A percentile compares a stretch with the other conserved stretches of the same genome.
These are phyloP conservation scores for Naganishia vishniacii DNA, from an alignment of 768 basidiomycete genomes.

Conservation along the genomic window DNA sequence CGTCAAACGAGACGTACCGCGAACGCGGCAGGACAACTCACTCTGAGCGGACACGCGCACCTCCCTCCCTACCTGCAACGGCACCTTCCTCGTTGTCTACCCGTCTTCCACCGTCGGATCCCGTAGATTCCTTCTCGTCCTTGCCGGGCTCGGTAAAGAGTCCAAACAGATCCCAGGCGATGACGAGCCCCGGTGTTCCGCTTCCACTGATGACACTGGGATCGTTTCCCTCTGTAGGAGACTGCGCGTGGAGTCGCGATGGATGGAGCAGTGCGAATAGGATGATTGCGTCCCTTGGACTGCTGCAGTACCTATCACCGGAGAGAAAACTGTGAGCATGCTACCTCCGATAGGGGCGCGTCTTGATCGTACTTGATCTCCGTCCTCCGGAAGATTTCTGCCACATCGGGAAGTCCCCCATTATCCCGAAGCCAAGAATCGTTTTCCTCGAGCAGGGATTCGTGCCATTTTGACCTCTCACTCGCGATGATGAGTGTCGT, in stretches of 20 bases:
- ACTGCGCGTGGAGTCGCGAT: neutral
- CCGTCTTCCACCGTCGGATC: too few relatives aligned
- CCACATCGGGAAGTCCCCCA: neutral
- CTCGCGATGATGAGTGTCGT: slow-evolving; percentile 4
- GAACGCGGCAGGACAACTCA: neutral
- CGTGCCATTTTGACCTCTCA: slow-evolving; percentile 8
- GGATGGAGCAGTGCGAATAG: neutral
- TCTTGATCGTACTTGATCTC: neutral
- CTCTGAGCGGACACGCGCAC: neutral
- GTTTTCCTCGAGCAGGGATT: neutral
- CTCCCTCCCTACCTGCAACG: too few relatives aligned
- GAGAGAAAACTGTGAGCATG: neutral
- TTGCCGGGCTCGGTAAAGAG: neutral
- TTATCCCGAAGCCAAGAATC: slow-evolving; percentile 1
- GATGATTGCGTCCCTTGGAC: neutral
- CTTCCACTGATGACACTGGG: neutral
- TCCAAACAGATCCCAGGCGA: slow-evolving; percentile 10
- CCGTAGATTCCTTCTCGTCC: neutral
- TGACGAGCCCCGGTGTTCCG: neutral
- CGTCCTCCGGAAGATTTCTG: neutral
- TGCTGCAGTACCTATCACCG: slow-evolving; percentile 3
- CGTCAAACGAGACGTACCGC: neutral
- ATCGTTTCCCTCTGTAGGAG: neutral
- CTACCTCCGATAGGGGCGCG: too few relatives aligned
- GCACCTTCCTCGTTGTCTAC: neutral